These are phyloP conservation scores for Austroboletus niveus DNA, from an alignment of 1,284 basidiomycete genomes.

Conservation along the genomic window DNA sequence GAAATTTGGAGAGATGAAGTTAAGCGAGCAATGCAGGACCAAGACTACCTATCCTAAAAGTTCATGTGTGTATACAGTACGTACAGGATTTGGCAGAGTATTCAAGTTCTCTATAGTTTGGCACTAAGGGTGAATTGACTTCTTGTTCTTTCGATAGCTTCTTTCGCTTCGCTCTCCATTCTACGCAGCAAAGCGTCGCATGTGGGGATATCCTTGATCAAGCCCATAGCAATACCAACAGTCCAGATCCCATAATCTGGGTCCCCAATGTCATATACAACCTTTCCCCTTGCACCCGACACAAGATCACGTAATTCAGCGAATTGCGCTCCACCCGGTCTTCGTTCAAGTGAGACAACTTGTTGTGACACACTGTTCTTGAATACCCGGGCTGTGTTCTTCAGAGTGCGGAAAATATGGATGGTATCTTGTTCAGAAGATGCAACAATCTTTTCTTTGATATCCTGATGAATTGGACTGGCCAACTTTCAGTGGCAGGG, in stretches of 20 bases:
- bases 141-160: constrained; percentile 57
- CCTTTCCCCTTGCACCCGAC: constrained; percentile 71
- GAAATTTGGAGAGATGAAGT: constrained; percentile 63
- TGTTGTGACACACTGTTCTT: constrained; percentile 82
- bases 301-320: constrained; percentile 84
- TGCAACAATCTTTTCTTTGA: constrained; percentile 87
- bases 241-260: constrained; percentile 88
- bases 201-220: constrained; percentile 86
- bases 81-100: background rate
- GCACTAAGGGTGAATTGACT: constrained; percentile 40
- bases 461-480: constrained; percentile 84
- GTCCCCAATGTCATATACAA: constrained; percentile 86
- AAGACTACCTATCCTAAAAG: background rate
- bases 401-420: constrained; percentile 88
- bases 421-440: constrained; percentile 80
- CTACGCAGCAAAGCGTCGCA: constrained; percentile 72
- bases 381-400: constrained; percentile 88
- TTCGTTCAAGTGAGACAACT: constrained; percentile 79
- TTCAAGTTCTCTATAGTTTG: constrained; percentile 40
- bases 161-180: constrained; percentile 80
- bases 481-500: constrained; percentile 3
- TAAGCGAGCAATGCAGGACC: constrained; percentile 37
- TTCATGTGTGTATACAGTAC: background rate
- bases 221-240: constrained; percentile 74
- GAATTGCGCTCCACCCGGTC: constrained; percentile 85